Base-by-base conservation (phyloP, 495 filamentous ascomycete genomes). In the Pseudomonodictys pantanalensis region DNA sequence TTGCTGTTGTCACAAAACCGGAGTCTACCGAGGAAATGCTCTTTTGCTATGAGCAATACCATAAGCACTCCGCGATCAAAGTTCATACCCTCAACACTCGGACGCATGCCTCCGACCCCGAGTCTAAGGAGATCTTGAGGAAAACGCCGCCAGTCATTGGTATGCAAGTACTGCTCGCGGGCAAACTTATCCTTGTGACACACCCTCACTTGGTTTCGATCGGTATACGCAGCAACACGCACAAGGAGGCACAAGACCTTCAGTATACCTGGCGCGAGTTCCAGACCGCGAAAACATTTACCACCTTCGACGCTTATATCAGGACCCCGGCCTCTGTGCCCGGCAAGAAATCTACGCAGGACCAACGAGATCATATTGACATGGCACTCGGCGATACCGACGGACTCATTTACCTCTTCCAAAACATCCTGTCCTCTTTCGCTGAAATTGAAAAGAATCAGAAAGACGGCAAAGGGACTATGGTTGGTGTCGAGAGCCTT, bases 351-450 rank as follows among this genome's bases (percentile, higher is more conserved):
- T 2, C 25, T 5, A 26, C 57, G 17, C 39, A 62, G 73, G 33
- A 64, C 65, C 43, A 73, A 66, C 52, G 75, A 38, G 67, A 8
- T 71, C 87, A 43, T 12, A 26, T 73, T 11, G 86, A 96, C 65
- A 61, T 98, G 29, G 88, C 81, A 2, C 70, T 96, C 45, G 93
- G 95, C 28, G 84, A 86, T 52, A 76, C 80, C 20, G 78, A 79
- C 29, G 93, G 93, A 32, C 81, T 82, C 29, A 87, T 97, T 26
- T 79, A 88, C 66, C 68, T 93, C 11, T 93, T 95, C 68, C 79
- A 85, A 59, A 86, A 95, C 70, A 68, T 95, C 20, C 58, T 89
- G 6, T 74, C 77, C 18, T 81, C 82, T 45, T 67, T 93, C 4
- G 72, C 58, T 54, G 48, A 42, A 25, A 62, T 51, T 9, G 76